Evolutionary conservation across 768 basidiomycete species (phyloP), one percentile per base, ranked within the genome.

Genomic region (Tricholoma sp.): DNA sequence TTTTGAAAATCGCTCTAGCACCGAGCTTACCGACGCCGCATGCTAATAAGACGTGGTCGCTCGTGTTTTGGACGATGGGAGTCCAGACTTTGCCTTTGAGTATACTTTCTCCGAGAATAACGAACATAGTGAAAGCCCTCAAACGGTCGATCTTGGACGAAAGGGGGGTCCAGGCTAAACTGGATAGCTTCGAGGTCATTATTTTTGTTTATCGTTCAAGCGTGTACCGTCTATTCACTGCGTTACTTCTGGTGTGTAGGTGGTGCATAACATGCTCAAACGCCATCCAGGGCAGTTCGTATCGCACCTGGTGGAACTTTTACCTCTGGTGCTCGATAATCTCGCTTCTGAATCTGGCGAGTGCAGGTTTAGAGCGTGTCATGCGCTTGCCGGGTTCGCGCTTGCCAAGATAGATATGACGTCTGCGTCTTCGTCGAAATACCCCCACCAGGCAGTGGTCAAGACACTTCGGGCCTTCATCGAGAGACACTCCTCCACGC

Each of bases 11-110:
- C 20, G 72, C 75, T 24, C 67, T 65, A 17, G 63, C 73, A 1
- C 60, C 60, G 3, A 60, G 52, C 9, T 57, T 80, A 1, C 72
- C 77, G 0, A 66, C 71, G 4, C 70, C 73, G 3, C 76, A 75
- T 53, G 66, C 73, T 15, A 62, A 66, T 12, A 83, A 82, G 63
- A 78, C 75, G 7, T 70, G 72, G 49, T 61, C 63, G 2, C 68
- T 84, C 28, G 74, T 79, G 18, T 59, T 80, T 17, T 84, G 78
- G 75, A 73, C 76, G 17, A 67, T 89, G 44, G 73, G 76, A 57
- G 71, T 66, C 31, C 80, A 85, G 58, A 72, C 70, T 45, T 70
- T 87, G 8, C 79, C 83, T 2, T n/a, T 55, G 3, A 57, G 63
- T 9, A 60, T 79, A n/a, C 59, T 86, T 37, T 53, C 50, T 17